phyloP scores from a whole-genome alignment of 345 rosid species.

The Psidium guajava region DNA sequence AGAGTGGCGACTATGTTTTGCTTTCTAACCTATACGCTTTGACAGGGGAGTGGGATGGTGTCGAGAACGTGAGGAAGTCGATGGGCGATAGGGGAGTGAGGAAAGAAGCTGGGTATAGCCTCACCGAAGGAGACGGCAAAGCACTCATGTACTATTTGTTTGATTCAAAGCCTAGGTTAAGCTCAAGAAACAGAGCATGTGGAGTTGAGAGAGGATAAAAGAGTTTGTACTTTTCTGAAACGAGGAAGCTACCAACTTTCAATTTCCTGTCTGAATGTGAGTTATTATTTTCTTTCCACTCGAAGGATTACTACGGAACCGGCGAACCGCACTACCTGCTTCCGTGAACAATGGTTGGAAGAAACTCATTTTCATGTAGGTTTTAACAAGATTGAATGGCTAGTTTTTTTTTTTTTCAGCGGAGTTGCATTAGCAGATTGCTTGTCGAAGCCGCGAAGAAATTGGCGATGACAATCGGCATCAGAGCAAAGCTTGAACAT shows the following conservation, averaged over 20 bases:
- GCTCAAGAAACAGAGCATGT: background rate
- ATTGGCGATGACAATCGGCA: too few species aligned
- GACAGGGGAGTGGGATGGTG: slow-evolving; percentile 32
- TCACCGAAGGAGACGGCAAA: slow-evolving; percentile 19
- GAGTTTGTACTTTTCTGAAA: background rate
- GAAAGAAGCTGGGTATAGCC: slow-evolving; percentile 35
- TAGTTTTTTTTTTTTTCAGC: background rate
- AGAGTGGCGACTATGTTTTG: slow-evolving; percentile 27
- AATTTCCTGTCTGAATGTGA: background rate
- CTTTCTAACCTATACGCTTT: slow-evolving; percentile 34
- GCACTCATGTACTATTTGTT: background rate
- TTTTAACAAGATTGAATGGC: background rate
- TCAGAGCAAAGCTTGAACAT: too few species aligned
- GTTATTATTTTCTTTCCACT: background rate
- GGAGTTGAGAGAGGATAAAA: background rate
- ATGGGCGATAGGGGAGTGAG: slow-evolving; percentile 22
- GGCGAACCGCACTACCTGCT: background rate
- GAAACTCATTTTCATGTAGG: background rate
- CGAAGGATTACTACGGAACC: background rate
- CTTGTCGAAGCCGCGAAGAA: too few species aligned
- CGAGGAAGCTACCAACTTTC: background rate
- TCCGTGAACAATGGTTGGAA: background rate
- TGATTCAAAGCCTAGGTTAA: background rate
- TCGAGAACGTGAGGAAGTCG: slow-evolving; percentile 27
- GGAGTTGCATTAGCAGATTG: too few species aligned